phyloP scores from a whole-genome alignment of 2,329 filamentous ascomycete species.

The Decorospora gaudefroyi region DNA sequence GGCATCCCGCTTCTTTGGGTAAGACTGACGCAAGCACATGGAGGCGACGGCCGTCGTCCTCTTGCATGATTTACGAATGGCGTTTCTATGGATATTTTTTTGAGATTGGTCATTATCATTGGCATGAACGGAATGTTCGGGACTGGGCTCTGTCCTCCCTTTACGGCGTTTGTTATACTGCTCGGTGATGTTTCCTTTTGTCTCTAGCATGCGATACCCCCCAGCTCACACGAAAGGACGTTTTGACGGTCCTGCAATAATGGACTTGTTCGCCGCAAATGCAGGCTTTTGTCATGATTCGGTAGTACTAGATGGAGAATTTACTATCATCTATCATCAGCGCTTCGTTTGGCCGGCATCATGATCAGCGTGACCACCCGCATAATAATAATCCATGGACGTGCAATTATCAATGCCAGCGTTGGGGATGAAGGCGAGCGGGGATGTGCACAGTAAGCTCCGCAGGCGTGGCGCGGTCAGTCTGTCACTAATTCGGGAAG shows the following conservation, averaged over 20 bases:
- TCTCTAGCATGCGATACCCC: conserved; percentile 19
- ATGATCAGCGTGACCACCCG: too few relatives aligned
- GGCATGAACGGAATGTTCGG: conserved; percentile 29
- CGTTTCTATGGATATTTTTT: conserved; percentile 31
- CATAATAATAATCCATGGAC: background rate
- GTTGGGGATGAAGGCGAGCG: too few relatives aligned
- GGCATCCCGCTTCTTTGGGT: conserved; percentile 25
- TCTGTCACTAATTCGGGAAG: conserved; percentile 31
- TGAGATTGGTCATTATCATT: conserved; percentile 17
- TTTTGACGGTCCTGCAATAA: conserved; percentile 5
- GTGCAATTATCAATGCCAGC: background rate
- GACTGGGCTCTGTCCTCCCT: conserved; percentile 14
- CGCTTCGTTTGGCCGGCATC: too few relatives aligned
- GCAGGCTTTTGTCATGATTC: conserved; percentile 9
- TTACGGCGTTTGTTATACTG: conserved; percentile 21
- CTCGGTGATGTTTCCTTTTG: background rate
- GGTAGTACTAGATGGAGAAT: conserved; percentile 20
- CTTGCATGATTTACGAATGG: conserved; percentile 38
- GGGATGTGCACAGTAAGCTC: conserved; percentile 23
- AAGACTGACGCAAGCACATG: conserved; percentile 30
- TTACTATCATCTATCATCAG: conserved; percentile 6
- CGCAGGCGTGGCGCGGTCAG: conserved; percentile 29
- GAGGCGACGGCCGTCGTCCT: conserved; percentile 18
- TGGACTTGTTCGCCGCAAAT: conserved; percentile 17
- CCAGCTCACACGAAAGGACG: conserved; percentile 18